A percentile compares a stretch with the other conserved stretches of the same genome.
phyloP scores from a whole-genome alignment of 2,329 filamentous ascomycete genomes.

The Colletotrichum sidae region DNA sequence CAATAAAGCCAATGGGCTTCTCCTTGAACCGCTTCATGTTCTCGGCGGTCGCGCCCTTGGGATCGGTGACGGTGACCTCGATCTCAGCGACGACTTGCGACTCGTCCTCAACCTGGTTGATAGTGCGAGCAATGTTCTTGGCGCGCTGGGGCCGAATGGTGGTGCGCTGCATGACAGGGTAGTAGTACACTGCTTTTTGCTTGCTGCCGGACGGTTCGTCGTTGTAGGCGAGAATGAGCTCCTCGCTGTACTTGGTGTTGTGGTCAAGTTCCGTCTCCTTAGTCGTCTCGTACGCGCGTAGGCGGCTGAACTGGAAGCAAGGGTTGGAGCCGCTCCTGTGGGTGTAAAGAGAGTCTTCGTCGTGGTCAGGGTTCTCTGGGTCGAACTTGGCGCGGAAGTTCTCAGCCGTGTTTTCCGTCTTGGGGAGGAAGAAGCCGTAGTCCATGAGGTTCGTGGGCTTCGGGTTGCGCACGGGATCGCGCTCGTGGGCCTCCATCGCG shows the following conservation, averaged over 20 bases:
- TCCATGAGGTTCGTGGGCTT: conserved; percentile 70
- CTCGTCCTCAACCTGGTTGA: conserved; percentile 57
- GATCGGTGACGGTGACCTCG: conserved; percentile 66
- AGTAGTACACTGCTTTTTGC: conserved; percentile 74
- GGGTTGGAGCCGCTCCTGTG: conserved; percentile 57
- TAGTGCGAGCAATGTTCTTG: conserved; percentile 70
- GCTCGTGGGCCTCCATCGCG: conserved; percentile 65
- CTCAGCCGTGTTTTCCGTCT: conserved; percentile 58
- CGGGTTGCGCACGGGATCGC: conserved; percentile 66
- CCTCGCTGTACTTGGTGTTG: conserved; percentile 71
- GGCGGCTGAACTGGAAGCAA: conserved; percentile 70
- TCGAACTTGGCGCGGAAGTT: conserved; percentile 73
- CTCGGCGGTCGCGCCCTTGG: conserved; percentile 63
- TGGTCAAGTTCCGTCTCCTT: conserved; percentile 68
- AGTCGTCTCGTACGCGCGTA: conserved; percentile 74
- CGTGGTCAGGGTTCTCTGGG: conserved; percentile 64
- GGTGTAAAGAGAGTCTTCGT: conserved; percentile 67
- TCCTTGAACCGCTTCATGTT: conserved; percentile 65
- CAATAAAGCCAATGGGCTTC: conserved; percentile 62
- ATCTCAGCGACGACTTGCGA: conserved; percentile 67
- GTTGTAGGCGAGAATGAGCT: conserved; percentile 70
- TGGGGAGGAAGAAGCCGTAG: conserved; percentile 75
- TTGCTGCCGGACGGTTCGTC: conserved; percentile 57
- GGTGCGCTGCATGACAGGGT: conserved; percentile 74
- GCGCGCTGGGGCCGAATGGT: conserved; percentile 71